A percentile compares a stretch with the other conserved stretches of the same genome.
These are phyloP conservation scores for Penstemon newberryi DNA, from an alignment of 257 asterid genomes.

Conservation along the genomic window DNA sequence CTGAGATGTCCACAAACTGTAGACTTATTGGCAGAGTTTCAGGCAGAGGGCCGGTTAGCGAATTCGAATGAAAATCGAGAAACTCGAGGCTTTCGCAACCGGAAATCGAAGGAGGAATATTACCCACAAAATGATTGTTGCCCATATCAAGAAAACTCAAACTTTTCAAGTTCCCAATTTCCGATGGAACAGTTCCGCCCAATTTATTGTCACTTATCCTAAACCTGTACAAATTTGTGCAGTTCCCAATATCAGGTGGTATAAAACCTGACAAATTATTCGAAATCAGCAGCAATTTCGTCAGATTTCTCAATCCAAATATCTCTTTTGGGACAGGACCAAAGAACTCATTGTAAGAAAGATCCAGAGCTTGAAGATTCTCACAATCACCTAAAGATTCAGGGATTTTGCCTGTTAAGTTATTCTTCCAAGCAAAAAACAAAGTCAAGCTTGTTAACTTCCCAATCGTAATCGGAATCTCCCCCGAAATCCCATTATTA, in stretches of 20 bases:
- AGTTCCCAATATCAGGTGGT: constrained; percentile 84
- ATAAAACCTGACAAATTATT: constrained; percentile 78
- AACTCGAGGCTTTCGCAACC: constrained; percentile 72
- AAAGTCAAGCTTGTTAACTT: constrained; percentile 54
- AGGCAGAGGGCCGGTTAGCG: constrained; percentile 66
- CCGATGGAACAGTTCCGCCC: constrained; percentile 85
- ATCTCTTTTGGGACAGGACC: constrained; percentile 71
- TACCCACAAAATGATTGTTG: constrained; percentile 65
- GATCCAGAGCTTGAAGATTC: constrained; percentile 83
- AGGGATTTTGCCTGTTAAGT: constrained; percentile 78
- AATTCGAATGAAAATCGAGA: constrained; percentile 89
- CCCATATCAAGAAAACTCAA: constrained; percentile 82
- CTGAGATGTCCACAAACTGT: constrained; percentile 81
- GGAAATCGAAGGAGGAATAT: constrained; percentile 64
- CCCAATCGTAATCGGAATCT: constrained; percentile 69
- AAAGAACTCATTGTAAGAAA: constrained; percentile 74
- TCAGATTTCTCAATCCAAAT: constrained; percentile 62
- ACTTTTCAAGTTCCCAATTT: constrained; percentile 64
- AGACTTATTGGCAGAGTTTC: constrained; percentile 62
- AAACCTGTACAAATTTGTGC: constrained; percentile 79
- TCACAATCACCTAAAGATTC: constrained; percentile 62
- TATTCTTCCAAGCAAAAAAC: constrained; percentile 93
- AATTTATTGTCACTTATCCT: constrained; percentile 66
- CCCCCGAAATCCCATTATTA: constrained; percentile 73
- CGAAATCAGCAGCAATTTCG: constrained; percentile 70